Base-by-base conservation (phyloP, 306 rosid species). In the Fragaria nilgerrensis region DNA sequence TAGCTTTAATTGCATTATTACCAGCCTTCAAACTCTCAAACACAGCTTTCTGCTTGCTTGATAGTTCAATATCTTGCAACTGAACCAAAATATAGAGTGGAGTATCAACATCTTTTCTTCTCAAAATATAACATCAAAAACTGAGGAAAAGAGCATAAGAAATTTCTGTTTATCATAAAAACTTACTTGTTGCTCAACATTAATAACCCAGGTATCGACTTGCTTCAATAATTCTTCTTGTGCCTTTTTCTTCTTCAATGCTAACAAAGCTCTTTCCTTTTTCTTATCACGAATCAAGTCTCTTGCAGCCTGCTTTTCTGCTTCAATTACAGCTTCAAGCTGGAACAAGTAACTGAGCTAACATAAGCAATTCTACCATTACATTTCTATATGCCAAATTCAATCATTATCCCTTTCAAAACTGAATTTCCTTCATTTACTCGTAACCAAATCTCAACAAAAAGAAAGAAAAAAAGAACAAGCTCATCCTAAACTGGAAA, bases 141-240 rank as follows among this genome's bases (percentile, higher is more conserved):
- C 44, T 39, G 44, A 39, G 44, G 44, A 39, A 43, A 41, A 41
- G 45, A 41, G 45, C 11, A 41, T 7, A 41, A 43, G 11, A 43
- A 8, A 43, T 43, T 5, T 0, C 7, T 39, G 43, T 39, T 39
- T 39, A 5, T 39, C 1, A 39, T 4, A 1, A 8, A 43, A 1
- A 39, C 43, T 39, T 9, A 43, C 45, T 9, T 43, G 98, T 79
- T 95, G 97, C 86, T 92, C 98, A 65, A 92, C 98, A 83, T 95
- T 95, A 55, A 95, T 87, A 56, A 95, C 86, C 98, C 98, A 95
- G 71, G 90, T 81, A 65, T 92, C 98, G 49, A 95, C 98, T 89
- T 95, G 96, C 90, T 92, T 95, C 87, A 92, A 83, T 70, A 95
- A 85, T 70, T 95, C 97, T 87, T 95, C 98, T 81, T 95, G 98